A percentile compares a stretch with the other conserved stretches of the same genome.
phyloP scores from a whole-genome alignment of 257 asterid genomes.

The Forsythia suspensa region DNA sequence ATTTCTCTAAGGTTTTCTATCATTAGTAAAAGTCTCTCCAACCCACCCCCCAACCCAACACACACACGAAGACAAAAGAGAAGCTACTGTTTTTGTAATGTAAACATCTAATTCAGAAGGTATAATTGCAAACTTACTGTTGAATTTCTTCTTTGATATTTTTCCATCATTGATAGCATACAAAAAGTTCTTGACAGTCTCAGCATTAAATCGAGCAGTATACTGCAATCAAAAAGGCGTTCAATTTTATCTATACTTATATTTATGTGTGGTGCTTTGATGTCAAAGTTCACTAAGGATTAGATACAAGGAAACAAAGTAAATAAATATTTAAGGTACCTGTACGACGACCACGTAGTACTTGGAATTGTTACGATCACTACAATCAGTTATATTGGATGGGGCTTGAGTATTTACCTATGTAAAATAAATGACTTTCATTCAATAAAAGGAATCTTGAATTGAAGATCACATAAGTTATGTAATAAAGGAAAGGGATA shows the following conservation, averaged over 20 bases:
- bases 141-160: conserved; percentile 85
- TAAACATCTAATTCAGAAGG: conserved; percentile 9
- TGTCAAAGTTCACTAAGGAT: not conserved
- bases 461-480: conserved; percentile 13
- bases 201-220: conserved; percentile 90
- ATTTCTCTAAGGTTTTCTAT: conserved; percentile 16
- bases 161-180: conserved; percentile 72
- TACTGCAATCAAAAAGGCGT: conserved; percentile 48
- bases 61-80: not conserved
- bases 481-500: not conserved
- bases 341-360: conserved; percentile 83
- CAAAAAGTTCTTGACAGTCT: conserved; percentile 75
- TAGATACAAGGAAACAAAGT: not conserved
- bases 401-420: conserved; percentile 97
- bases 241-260: not conserved
- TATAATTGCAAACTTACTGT: conserved; percentile 52
- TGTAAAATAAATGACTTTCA: conserved; percentile 17
- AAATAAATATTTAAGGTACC: conserved; percentile 38
- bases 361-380: conserved; percentile 75
- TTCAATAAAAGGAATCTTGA: not conserved
- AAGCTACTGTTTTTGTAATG: conserved; percentile 2
- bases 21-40: not conserved
- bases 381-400: conserved; percentile 69
- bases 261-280: not conserved
- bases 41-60: conserved; percentile 5